Conservation (phyloP, 805 yeast genomes). For the Ogataea paraovalis region DNA sequence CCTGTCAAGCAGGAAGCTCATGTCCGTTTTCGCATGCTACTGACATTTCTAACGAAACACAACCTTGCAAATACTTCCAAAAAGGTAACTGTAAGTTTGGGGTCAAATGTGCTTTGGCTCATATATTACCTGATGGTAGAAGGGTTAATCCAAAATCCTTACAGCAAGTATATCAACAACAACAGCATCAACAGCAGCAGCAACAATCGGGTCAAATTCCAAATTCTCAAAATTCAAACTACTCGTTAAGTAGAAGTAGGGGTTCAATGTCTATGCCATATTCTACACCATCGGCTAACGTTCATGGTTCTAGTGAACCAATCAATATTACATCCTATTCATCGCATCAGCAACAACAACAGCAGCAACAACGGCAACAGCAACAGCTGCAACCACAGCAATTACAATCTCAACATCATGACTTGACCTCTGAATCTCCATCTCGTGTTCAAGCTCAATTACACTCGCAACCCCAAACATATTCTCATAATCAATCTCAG, state of each 20-base stretch:
- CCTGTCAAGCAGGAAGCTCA: constrained; percentile 89
- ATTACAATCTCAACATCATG: neutral
- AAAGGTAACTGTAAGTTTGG: constrained; percentile 98
- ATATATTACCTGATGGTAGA: constrained; percentile 85
- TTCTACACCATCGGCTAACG: constrained; percentile 6
- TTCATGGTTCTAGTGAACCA: constrained; percentile 12
- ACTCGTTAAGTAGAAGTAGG: constrained; percentile 5
- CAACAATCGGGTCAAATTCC: constrained; percentile 1
- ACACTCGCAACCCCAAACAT: neutral
- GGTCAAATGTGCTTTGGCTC: constrained; percentile 89
- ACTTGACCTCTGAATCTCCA: neutral
- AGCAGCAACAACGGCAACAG: constrained; percentile 2
- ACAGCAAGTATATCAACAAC: constrained; percentile 29
- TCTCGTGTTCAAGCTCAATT: neutral
- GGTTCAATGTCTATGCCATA: constrained; percentile 5
- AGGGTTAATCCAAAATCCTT: constrained; percentile 54
- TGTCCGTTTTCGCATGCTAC: constrained; percentile 88
- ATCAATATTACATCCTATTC: constrained; percentile 5
- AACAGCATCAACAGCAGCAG: constrained; percentile 12
- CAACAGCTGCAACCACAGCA: constrained; percentile 1
- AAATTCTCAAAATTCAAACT: constrained; percentile 3
- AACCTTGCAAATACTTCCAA: constrained; percentile 88
- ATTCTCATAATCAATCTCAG: neutral
- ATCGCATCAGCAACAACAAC: constrained; percentile 6
- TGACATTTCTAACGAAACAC: constrained; percentile 48